Conservation (phyloP, 2,329 filamentous ascomycete genomes). For the Fusarium marasasianum region DNA sequence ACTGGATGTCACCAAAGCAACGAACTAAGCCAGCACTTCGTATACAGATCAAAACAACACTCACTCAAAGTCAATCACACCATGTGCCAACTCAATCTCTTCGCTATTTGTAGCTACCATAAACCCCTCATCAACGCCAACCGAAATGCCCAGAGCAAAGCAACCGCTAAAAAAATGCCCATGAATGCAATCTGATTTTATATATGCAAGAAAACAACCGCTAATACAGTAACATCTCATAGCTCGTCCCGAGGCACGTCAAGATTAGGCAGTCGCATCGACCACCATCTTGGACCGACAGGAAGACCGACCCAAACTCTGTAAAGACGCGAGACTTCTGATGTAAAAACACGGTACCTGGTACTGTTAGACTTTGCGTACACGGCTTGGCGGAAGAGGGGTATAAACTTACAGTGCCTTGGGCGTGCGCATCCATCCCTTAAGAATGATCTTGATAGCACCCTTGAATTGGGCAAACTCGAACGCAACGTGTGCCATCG, state of each 20-base stretch:
- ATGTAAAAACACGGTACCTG: constrained; percentile 56
- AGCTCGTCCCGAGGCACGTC: constrained; percentile 59
- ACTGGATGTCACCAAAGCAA: background rate
- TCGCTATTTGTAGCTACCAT: background rate
- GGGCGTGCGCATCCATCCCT: constrained; percentile 76
- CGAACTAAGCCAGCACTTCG: background rate
- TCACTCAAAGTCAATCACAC: background rate
- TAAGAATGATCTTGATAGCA: constrained; percentile 72
- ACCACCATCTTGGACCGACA: constrained; percentile 59
- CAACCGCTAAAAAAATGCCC: constrained; percentile 3
- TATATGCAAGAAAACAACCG: constrained; percentile 2
- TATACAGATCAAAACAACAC: background rate
- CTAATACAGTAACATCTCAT: constrained; percentile 41
- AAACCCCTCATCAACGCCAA: constrained; percentile 4
- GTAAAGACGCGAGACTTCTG: constrained; percentile 58
- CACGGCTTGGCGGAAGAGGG: background rate
- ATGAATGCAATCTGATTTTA: background rate
- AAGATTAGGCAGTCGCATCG: constrained; percentile 54
- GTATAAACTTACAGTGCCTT: constrained; percentile 69
- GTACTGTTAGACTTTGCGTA: background rate
- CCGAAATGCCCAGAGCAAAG: constrained; percentile 6
- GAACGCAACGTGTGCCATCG: constrained; percentile 66
- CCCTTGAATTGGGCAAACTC: constrained; percentile 73
- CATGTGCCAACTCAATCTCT: background rate
- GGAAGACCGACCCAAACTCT: constrained; percentile 64